Evolutionary conservation across 768 basidiomycete species (phyloP).

Genomic region (Dacryopinax primogenitus): DNA sequence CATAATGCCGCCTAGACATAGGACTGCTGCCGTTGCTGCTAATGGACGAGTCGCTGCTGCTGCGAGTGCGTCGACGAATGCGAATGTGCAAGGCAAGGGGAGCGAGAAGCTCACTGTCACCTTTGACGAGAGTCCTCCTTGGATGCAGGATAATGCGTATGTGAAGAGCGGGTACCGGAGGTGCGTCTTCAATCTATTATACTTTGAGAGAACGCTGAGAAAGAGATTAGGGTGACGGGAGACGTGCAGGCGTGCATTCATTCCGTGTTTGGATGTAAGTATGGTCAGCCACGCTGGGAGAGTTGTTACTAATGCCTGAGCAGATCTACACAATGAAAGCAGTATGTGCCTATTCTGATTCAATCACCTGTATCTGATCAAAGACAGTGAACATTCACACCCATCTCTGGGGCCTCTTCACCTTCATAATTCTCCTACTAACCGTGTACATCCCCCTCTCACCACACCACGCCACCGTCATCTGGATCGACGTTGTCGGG

Average conservation of each 20-base stretch:
- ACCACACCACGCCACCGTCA: constrained; percentile 38
- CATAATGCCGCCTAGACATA: not conserved
- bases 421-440: constrained; percentile 45
- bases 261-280: constrained; percentile 58
- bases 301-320: not conserved
- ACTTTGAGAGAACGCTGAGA: not conserved
- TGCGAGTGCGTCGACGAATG: not conserved
- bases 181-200: not conserved
- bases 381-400: constrained; percentile 70
- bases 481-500: constrained; percentile 48
- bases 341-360: constrained; percentile 29
- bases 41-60: constrained; percentile 1
- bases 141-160: constrained; percentile 14
- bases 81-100: not conserved
- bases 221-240: not conserved
- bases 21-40: not conserved
- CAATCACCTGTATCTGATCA: not conserved
- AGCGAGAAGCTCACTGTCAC: not conserved
- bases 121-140: not conserved
- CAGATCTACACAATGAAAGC: constrained; percentile 71
- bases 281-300: constrained; percentile 10
- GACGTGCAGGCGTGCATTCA: constrained; percentile 30
- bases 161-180: constrained; percentile 7
- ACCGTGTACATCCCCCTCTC: constrained; percentile 44
- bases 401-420: constrained; percentile 55